These are phyloP conservation scores for Apostasia shenzhenica DNA, from an alignment of 106 monocot species.

Conservation along the genomic window DNA sequence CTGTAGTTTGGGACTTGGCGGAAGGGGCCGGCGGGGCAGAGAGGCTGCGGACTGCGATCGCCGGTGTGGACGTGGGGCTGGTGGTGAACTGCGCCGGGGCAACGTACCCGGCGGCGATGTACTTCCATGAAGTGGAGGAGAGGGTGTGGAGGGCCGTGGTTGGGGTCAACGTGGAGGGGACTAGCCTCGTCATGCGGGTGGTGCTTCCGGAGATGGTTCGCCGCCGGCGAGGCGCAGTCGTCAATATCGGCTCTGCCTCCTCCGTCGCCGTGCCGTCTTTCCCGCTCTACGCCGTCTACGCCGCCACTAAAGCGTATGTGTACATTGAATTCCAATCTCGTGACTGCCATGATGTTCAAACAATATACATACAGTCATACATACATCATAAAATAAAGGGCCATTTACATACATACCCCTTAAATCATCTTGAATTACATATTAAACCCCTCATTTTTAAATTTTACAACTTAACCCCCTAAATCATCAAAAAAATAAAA, in stretches of 20 bases:
- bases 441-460: too few species aligned
- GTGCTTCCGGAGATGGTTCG: slow-evolving; percentile 62
- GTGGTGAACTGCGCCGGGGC: slow-evolving; percentile 75
- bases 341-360: too few species aligned
- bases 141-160: slow-evolving; percentile 47
- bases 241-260: slow-evolving; percentile 68
- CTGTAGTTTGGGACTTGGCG: slow-evolving; percentile 44
- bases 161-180: slow-evolving; percentile 64
- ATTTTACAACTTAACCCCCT: too few species aligned
- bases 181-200: slow-evolving; percentile 41
- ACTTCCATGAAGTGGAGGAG: slow-evolving; percentile 66
- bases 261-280: slow-evolving; percentile 63
- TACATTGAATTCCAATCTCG: neutral
- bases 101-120: slow-evolving; percentile 46
- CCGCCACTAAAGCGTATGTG: slow-evolving; percentile 84
- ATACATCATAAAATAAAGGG: too few species aligned
- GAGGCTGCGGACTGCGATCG: slow-evolving; percentile 22
- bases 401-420: too few species aligned
- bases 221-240: slow-evolving; percentile 50
- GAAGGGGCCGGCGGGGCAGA: slow-evolving; percentile 16
- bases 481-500: too few species aligned
- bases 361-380: too few species aligned
- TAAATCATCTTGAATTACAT: too few species aligned
- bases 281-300: slow-evolving; percentile 68
- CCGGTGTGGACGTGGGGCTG: slow-evolving; percentile 62